phyloP scores from a whole-genome alignment of 495 filamentous ascomycete genomes.

The Penicillium coprophilum region DNA sequence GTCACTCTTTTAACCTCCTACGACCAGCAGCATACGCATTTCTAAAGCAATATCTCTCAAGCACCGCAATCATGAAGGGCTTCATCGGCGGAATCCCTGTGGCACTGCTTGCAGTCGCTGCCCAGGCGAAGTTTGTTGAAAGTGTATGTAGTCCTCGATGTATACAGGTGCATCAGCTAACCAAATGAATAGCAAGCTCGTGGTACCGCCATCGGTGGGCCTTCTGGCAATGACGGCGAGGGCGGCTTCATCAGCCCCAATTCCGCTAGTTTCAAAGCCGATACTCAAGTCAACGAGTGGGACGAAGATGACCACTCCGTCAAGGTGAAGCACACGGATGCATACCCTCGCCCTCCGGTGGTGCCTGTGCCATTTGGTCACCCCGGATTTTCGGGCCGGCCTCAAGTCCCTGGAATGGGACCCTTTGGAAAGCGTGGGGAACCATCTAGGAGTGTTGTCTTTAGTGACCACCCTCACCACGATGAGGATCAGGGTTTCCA shows the following conservation, averaged over 20 bases:
- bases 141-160: slow-evolving; percentile 6
- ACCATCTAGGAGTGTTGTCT: slow-evolving; percentile 19
- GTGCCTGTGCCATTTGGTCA: neutral
- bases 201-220: slow-evolving; percentile 26
- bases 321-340: slow-evolving; percentile 24
- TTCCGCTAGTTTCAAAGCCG: slow-evolving; percentile 17
- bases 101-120: slow-evolving; percentile 40
- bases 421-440: slow-evolving; percentile 20
- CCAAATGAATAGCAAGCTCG: slow-evolving; percentile 11
- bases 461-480: slow-evolving; percentile 30
- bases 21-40: slow-evolving; percentile 10
- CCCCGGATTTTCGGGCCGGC: neutral
- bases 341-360: slow-evolving; percentile 11
- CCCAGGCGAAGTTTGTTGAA: slow-evolving; percentile 33
- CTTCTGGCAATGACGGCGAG: slow-evolving; percentile 25
- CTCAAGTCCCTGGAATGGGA: slow-evolving; percentile 18
- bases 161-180: neutral
- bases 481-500: slow-evolving; percentile 33
- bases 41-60: slow-evolving; percentile 17
- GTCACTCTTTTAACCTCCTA: slow-evolving; percentile 31
- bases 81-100: slow-evolving; percentile 41
- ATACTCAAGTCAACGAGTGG: slow-evolving; percentile 27
- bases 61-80: slow-evolving; percentile 38
- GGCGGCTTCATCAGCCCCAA: slow-evolving; percentile 21
- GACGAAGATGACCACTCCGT: slow-evolving; percentile 35